Percentiles rank a stretch among this genome's conserved stretches.
phyloP scores from a whole-genome alignment of 2,329 filamentous ascomycete species.

The Stachybotrys echinatus region DNA sequence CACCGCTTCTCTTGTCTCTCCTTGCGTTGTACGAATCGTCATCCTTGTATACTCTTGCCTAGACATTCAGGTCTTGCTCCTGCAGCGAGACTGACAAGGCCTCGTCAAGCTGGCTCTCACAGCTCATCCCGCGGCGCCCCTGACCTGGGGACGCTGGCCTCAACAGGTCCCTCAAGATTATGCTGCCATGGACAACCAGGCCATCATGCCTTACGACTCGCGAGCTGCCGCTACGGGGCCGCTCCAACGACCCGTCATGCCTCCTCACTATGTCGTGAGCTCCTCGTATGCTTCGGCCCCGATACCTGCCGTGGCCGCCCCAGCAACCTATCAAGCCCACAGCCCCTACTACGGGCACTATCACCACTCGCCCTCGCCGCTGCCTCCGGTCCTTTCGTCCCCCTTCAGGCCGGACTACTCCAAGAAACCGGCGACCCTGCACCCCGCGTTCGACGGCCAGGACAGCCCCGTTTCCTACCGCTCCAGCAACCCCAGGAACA shows the following conservation, averaged over 20 bases:
- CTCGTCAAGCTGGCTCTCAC: slow-evolving; percentile 40
- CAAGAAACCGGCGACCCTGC: slow-evolving; percentile 4
- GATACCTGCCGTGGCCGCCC: slow-evolving; percentile 34
- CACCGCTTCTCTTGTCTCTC: background rate
- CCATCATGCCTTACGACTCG: slow-evolving; percentile 45
- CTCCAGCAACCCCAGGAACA: slow-evolving; percentile 17
- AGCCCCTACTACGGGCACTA: slow-evolving; percentile 38
- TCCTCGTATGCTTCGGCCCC: slow-evolving; percentile 37
- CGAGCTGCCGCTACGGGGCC: slow-evolving; percentile 30
- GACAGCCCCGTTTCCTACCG: slow-evolving; percentile 16
- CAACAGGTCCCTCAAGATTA: slow-evolving; percentile 44
- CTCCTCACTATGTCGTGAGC: slow-evolving; percentile 41
- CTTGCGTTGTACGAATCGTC: background rate
- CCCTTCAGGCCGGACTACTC: slow-evolving; percentile 27
- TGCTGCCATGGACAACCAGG: slow-evolving; percentile 39
- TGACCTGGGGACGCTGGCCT: slow-evolving; percentile 52
- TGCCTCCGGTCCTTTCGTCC: slow-evolving; percentile 17
- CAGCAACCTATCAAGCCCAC: slow-evolving; percentile 36
- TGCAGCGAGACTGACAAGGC: slow-evolving; percentile 15
- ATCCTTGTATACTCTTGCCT: no score
- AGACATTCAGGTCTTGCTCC: slow-evolving; percentile 18
- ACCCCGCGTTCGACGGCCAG: slow-evolving; percentile 9
- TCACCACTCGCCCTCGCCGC: slow-evolving; percentile 27
- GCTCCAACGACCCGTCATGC: slow-evolving; percentile 36
- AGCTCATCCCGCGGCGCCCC: slow-evolving; percentile 35